A percentile compares a stretch with the other conserved stretches of the same genome.
These are phyloP conservation scores for Globisporangium iwayamae DNA, from an alignment of 352 stramenopile genomes.

Conservation along the genomic window DNA sequence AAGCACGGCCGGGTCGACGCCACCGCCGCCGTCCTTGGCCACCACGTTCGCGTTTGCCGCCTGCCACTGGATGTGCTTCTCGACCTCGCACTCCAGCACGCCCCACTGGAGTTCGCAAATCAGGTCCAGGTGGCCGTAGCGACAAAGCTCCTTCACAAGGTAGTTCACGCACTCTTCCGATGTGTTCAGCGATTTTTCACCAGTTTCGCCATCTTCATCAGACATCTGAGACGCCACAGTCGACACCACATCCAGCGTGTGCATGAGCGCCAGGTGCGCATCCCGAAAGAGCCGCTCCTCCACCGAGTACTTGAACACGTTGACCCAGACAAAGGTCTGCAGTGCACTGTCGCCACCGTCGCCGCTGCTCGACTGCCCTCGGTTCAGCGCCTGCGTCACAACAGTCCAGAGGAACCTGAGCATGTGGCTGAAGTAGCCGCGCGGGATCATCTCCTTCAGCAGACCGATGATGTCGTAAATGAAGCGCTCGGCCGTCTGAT, in stretches of 20 bases:
- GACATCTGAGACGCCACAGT: constrained; percentile 8
- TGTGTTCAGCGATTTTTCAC: constrained; percentile 26
- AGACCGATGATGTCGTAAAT: constrained; percentile 59
- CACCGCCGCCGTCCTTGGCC: constrained; percentile 19
- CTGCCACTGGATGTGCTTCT: constrained; percentile 73
- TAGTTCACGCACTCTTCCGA: constrained; percentile 67
- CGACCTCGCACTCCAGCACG: constrained; percentile 48
- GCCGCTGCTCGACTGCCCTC: constrained; percentile 16
- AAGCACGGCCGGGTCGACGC: constrained; percentile 40
- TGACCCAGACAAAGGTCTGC: constrained; percentile 79
- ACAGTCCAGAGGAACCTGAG: constrained; percentile 68
- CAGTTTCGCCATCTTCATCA: constrained; percentile 13
- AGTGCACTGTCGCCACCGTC: constrained; percentile 35
- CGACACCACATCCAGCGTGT: constrained; percentile 44
- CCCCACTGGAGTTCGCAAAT: constrained; percentile 77
- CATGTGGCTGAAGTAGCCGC: constrained; percentile 50
- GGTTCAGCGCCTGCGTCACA: constrained; percentile 46
- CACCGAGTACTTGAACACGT: constrained; percentile 80
- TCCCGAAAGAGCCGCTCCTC: constrained; percentile 60
- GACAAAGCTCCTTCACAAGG: constrained; percentile 69
- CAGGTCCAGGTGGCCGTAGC: constrained; percentile 59
- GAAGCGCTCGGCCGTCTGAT: constrained; percentile 44
- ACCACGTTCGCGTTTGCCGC: constrained; percentile 61
- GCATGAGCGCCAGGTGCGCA: constrained; percentile 71
- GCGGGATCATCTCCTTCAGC: constrained; percentile 64